Conservation (phyloP, 2,329 filamentous ascomycete genomes). For the Diaporthe aspalathi region DNA sequence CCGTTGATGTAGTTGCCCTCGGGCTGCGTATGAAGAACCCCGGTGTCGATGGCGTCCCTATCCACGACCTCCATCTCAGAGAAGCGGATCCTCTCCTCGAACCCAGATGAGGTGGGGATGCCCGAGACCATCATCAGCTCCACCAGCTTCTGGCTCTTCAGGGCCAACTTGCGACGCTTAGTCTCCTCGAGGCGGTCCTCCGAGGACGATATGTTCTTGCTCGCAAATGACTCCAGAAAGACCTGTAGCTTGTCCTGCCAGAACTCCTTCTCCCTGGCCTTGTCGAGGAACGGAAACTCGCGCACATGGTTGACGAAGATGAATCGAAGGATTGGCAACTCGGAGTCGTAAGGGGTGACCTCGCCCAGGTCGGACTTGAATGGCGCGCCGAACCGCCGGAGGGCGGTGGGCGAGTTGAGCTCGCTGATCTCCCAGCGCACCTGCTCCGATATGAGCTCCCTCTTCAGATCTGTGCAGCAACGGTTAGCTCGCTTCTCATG, state of each 20-base stretch:
- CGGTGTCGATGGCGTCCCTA: conserved; percentile 89
- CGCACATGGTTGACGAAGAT: conserved; percentile 98
- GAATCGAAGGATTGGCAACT: conserved; percentile 91
- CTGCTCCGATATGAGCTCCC: conserved; percentile 91
- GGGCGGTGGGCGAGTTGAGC: conserved; percentile 92
- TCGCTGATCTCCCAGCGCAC: conserved; percentile 91
- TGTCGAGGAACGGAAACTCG: conserved; percentile 97
- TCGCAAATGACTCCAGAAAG: conserved; percentile 96
- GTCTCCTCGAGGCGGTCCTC: conserved; percentile 97
- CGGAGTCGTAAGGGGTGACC: conserved; percentile 91
- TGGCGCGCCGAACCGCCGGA: conserved; percentile 94
- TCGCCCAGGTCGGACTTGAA: conserved; percentile 95
- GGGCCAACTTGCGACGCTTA: conserved; percentile 89
- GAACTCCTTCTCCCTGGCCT: conserved; percentile 98
- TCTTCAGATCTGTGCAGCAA: conserved; percentile 80
- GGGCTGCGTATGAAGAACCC: conserved; percentile 85
- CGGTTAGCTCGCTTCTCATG: conserved; percentile 42
- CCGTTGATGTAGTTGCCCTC: conserved; percentile 94
- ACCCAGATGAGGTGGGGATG: conserved; percentile 93
- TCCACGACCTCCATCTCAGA: conserved; percentile 98
- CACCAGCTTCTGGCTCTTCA: conserved; percentile 94
- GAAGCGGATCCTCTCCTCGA: conserved; percentile 96
- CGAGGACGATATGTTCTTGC: conserved; percentile 95
- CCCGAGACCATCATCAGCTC: conserved; percentile 99
- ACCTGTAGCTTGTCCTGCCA: conserved; percentile 99